A percentile compares a stretch with the other conserved stretches of the same genome.
Evolutionary conservation across 2,329 filamentous ascomycete species (phyloP).

Genomic region (Tolypocladium album): DNA sequence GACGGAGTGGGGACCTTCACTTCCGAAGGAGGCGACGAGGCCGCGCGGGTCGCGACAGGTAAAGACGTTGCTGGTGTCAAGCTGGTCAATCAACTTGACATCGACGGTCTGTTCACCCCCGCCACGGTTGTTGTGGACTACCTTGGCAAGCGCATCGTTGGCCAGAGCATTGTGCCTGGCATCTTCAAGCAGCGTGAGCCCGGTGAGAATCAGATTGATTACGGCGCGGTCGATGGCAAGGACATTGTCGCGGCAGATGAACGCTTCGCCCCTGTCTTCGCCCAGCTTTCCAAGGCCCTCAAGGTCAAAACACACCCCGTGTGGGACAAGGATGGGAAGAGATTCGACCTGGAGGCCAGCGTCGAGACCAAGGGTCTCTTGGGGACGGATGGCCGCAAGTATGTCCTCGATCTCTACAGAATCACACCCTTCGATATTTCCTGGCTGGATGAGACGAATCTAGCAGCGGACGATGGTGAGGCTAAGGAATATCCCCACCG

Average conservation of each 20-base stretch:
- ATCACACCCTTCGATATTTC: conserved; percentile 83
- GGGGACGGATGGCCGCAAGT: conserved; percentile 92
- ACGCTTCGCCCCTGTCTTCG: conserved; percentile 72
- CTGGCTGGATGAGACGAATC: conserved; percentile 72
- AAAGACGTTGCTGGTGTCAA: conserved; percentile 94
- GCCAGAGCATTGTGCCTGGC: conserved; percentile 94
- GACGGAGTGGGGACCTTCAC: conserved; percentile 97
- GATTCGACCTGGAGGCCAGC: conserved; percentile 85
- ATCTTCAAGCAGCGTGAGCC: conserved; percentile 98
- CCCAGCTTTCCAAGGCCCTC: conserved; percentile 81
- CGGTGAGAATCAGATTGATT: conserved; percentile 97
- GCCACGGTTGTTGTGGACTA: conserved; percentile 97
- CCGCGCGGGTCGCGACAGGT: conserved; percentile 86
- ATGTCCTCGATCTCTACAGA: conserved; percentile 93
- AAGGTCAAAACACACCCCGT: conserved; percentile 91
- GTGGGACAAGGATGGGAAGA: conserved; percentile 92
- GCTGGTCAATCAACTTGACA: conserved; percentile 93
- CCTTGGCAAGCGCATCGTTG: conserved; percentile 91
- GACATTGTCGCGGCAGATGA: conserved; percentile 88
- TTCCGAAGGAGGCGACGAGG: conserved; percentile 91
- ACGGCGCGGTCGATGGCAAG: conserved; percentile 94
- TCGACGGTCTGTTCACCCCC: conserved; percentile 86
- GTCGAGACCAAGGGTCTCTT: conserved; percentile 98
- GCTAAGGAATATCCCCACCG: conserved; percentile 71
- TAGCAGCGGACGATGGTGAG: conserved; percentile 29